These are phyloP conservation scores for Arthrobotrys sphaeroides DNA, from an alignment of 2,329 filamentous ascomycete genomes.

Conservation along the genomic window DNA sequence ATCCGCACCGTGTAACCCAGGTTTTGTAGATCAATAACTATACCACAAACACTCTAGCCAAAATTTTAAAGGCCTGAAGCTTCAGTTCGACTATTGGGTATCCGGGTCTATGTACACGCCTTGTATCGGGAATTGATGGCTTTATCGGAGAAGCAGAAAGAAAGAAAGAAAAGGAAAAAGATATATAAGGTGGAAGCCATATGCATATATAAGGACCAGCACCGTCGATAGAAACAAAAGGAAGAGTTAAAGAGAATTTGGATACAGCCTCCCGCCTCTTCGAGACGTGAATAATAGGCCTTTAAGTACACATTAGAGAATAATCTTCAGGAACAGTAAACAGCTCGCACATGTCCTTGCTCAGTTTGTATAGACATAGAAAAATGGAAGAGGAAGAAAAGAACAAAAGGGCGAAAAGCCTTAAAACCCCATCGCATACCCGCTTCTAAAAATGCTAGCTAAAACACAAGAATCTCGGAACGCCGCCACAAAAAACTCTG, in stretches of 20 bases:
- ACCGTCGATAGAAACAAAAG: neutral
- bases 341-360: neutral
- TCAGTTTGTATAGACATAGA: neutral
- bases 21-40: too few relatives aligned
- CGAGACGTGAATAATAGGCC: neutral
- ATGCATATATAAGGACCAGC: neutral
- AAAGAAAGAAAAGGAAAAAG: too few relatives aligned
- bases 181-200: too few relatives aligned
- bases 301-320: slow-evolving; percentile 1
- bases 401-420: neutral
- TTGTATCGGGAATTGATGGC: too few relatives aligned
- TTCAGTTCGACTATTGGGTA: too few relatives aligned
- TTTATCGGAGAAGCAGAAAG: too few relatives aligned
- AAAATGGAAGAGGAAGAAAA: neutral
- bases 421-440: neutral
- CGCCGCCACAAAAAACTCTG: neutral
- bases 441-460: slow-evolving; percentile 18
- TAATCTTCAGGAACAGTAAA: neutral
- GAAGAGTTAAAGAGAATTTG: neutral
- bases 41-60: too few relatives aligned
- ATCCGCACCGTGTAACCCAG: too few relatives aligned
- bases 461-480: neutral
- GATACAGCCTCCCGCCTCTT: neutral
- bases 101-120: too few relatives aligned
- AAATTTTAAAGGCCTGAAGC: too few relatives aligned